These are phyloP conservation scores for Boletellus ananiceps DNA, from an alignment of 768 basidiomycete species.

Conservation along the genomic window DNA sequence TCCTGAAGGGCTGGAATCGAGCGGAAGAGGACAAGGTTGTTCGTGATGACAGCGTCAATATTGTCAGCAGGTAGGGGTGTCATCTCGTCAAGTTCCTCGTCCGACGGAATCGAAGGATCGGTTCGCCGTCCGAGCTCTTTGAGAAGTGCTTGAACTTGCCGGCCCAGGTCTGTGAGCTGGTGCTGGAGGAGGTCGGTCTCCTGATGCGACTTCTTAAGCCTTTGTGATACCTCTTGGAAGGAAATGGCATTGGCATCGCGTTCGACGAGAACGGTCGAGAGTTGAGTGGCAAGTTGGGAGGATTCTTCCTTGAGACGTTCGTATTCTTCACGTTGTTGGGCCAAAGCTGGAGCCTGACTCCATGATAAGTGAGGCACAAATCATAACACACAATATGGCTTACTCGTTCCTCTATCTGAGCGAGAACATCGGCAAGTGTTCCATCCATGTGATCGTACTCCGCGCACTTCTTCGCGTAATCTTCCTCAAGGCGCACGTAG, in stretches of 20 bases:
- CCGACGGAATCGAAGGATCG: constrained; percentile 75
- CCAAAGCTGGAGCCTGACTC: constrained; percentile 78
- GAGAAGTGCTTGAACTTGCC: constrained; percentile 76
- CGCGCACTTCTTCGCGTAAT: constrained; percentile 67
- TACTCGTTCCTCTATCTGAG: constrained; percentile 89
- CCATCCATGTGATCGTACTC: constrained; percentile 86
- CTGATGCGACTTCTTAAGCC: constrained; percentile 48
- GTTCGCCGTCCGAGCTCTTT: constrained; percentile 79
- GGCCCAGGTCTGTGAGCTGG: constrained; percentile 77
- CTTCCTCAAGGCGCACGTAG: constrained; percentile 81
- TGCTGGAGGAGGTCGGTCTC: constrained; percentile 68
- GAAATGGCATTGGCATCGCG: constrained; percentile 60
- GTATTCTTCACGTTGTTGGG: constrained; percentile 87
- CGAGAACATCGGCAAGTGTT: constrained; percentile 71
- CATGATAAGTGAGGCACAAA: neutral
- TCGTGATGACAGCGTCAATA: constrained; percentile 79
- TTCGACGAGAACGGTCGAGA: constrained; percentile 68
- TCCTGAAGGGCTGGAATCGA: constrained; percentile 78
- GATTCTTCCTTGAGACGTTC: constrained; percentile 79
- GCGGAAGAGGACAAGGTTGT: constrained; percentile 82
- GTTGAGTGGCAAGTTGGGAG: constrained; percentile 72
- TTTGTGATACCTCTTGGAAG: constrained; percentile 60
- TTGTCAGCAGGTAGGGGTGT: constrained; percentile 45
- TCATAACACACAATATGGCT: neutral
- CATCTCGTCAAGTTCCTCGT: constrained; percentile 53